Percentiles rank a stretch among this genome's conserved stretches.
phyloP scores from a whole-genome alignment of 306 rosid species.

The Oemleria cerasiformis region DNA sequence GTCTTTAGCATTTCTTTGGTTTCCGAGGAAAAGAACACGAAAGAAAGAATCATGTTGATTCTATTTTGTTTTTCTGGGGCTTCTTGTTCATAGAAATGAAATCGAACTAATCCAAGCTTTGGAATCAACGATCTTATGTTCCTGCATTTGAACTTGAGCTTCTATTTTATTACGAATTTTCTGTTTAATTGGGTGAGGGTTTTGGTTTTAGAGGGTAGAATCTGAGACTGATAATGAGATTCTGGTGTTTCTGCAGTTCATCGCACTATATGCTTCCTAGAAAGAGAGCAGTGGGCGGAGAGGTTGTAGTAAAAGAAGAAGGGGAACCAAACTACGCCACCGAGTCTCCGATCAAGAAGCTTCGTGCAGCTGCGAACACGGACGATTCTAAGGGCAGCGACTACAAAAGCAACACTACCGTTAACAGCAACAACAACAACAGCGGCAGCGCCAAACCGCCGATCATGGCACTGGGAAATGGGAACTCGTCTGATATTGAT shows the following conservation, averaged over 20 bases:
- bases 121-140: neutral
- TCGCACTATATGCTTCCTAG: conserved; percentile 42
- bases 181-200: neutral
- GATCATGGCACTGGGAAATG: conserved; percentile 25
- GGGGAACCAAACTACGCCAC: conserved; percentile 2
- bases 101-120: neutral
- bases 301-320: conserved; percentile 23
- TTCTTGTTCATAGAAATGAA: neutral
- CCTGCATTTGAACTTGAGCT: neutral
- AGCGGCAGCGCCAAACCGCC: neutral
- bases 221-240: conserved; percentile 1
- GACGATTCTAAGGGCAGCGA: conserved; percentile 11
- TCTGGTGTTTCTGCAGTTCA: conserved; percentile 24
- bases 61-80: neutral
- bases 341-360: conserved; percentile 24
- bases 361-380: conserved; percentile 5
- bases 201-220: neutral
- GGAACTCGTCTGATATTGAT: conserved; percentile 23
- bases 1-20: neutral
- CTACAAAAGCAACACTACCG: neutral
- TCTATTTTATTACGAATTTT: neutral
- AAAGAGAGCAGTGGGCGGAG: conserved; percentile 35
- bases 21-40: neutral
- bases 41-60: neutral
- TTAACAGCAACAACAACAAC: neutral